These are phyloP conservation scores for Mortierella antarctica DNA, from an alignment of 192 early-diverging fungal genomes.

Conservation along the genomic window DNA sequence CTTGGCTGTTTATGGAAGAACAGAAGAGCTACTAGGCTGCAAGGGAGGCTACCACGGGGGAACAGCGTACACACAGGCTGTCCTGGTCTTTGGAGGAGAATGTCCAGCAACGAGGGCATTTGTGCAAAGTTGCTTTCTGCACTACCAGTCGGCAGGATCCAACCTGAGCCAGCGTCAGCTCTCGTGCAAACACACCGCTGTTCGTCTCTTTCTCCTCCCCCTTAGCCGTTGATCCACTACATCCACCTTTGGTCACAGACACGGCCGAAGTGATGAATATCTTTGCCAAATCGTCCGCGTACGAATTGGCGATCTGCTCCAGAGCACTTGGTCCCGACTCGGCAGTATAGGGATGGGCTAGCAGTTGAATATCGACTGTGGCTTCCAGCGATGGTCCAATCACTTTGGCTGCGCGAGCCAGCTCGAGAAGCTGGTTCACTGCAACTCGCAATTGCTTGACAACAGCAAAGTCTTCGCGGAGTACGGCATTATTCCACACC, in stretches of 20 bases:
- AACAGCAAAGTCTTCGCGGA: slow-evolving; percentile 57
- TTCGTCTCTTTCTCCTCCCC: neutral
- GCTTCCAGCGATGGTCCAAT: slow-evolving; percentile 67
- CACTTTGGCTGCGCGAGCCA: slow-evolving; percentile 62
- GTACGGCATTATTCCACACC: slow-evolving; percentile 54
- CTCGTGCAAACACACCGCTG: slow-evolving; percentile 1
- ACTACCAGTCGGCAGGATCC: slow-evolving; percentile 56
- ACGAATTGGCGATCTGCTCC: slow-evolving; percentile 8
- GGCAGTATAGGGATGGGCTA: neutral
- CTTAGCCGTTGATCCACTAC: neutral
- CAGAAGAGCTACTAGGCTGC: neutral
- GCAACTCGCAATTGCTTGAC: slow-evolving; percentile 59
- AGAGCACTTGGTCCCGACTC: slow-evolving; percentile 4
- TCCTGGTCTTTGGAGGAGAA: slow-evolving; percentile 59
- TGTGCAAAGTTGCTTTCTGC: slow-evolving; percentile 61
- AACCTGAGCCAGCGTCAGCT: neutral
- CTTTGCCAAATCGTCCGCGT: slow-evolving; percentile 48
- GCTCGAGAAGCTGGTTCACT: slow-evolving; percentile 63
- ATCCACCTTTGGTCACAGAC: slow-evolving; percentile 18
- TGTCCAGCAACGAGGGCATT: slow-evolving; percentile 86
- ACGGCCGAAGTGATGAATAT: slow-evolving; percentile 60
- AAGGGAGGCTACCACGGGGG: slow-evolving; percentile 34
- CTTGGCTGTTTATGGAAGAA: no score
- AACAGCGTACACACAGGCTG: slow-evolving; percentile 71
- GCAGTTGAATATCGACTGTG: slow-evolving; percentile 49